Conservation (phyloP, 1,284 basidiomycete species). For the Thelephora terrestris region DNA sequence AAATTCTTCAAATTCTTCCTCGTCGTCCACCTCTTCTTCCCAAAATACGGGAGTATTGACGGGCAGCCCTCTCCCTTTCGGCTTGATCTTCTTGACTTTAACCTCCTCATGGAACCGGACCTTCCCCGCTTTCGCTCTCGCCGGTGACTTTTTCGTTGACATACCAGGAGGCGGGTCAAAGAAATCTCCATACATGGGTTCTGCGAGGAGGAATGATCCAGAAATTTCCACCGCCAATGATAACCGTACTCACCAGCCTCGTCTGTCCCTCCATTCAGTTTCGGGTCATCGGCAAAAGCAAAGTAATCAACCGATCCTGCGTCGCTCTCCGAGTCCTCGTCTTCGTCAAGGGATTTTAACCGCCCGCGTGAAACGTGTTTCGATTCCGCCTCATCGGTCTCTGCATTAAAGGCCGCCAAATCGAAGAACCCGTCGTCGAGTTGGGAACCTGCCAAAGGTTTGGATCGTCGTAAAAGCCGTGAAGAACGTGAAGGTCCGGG, state of each 20-base stretch:
- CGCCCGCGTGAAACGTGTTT: constrained; percentile 50
- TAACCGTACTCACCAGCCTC: constrained; percentile 29
- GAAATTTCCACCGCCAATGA: constrained; percentile 4
- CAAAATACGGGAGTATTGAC: constrained; percentile 28
- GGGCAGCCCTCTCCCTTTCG: constrained; percentile 51
- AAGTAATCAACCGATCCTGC: constrained; percentile 62
- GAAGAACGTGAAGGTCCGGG: constrained; percentile 18
- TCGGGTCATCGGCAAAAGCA: constrained; percentile 36
- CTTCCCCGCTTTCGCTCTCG: constrained; percentile 23
- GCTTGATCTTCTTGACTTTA: constrained; percentile 66
- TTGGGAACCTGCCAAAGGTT: constrained; percentile 30
- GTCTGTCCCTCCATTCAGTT: constrained; percentile 30
- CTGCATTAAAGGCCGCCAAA: constrained; percentile 80
- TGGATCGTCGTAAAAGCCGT: constrained; percentile 13
- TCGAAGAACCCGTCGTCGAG: constrained; percentile 96
- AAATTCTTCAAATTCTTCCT: constrained; percentile 14
- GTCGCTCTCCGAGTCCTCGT: constrained; percentile 38
- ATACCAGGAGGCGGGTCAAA: constrained; percentile 45
- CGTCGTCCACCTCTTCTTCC: constrained; percentile 28
- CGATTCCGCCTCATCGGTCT: constrained; percentile 76
- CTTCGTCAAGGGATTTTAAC: constrained; percentile 44
- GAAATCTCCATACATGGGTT: constrained; percentile 61
- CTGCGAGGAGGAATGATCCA: constrained; percentile 24
- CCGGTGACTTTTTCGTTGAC: constrained; percentile 10
- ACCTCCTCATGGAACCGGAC: constrained; percentile 81